phyloP scores from a whole-genome alignment of 1,139 yeast species.

The Suhomyces bolitotheri region DNA sequence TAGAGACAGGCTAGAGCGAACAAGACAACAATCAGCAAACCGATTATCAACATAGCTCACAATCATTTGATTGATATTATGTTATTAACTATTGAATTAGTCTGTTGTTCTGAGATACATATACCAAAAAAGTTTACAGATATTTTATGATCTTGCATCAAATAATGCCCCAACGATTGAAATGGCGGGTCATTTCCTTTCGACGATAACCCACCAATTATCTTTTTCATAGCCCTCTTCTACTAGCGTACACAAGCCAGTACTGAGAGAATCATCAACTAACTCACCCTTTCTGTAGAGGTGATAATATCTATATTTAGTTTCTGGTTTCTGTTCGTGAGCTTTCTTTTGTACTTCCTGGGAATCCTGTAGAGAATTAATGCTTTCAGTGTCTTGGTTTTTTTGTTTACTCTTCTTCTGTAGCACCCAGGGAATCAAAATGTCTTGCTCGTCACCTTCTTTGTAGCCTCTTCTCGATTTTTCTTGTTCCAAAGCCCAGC shows the following conservation, averaged over 20 bases:
- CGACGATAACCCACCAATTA: slow-evolving; percentile 77
- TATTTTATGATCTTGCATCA: too few relatives aligned
- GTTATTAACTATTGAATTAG: too few relatives aligned
- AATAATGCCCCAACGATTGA: too few relatives aligned
- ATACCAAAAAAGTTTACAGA: too few relatives aligned
- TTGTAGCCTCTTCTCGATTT: slow-evolving; percentile 83
- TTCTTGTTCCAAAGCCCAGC: slow-evolving; percentile 96
- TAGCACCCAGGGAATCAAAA: slow-evolving; percentile 92
- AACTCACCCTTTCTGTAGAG: slow-evolving; percentile 82
- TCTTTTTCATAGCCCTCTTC: slow-evolving; percentile 87
- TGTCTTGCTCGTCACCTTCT: slow-evolving; percentile 89
- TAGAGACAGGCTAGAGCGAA: too few relatives aligned
- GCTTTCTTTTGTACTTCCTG: slow-evolving; percentile 7
- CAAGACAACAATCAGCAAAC: too few relatives aligned
- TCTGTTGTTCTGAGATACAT: too few relatives aligned
- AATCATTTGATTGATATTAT: too few relatives aligned
- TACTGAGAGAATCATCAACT: slow-evolving; percentile 61
- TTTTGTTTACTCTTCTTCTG: slow-evolving; percentile 44
- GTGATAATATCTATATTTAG: slow-evolving; percentile 85
- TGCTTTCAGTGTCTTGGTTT: slow-evolving; percentile 1
- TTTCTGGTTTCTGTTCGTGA: slow-evolving; percentile 24
- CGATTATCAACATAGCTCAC: too few relatives aligned
- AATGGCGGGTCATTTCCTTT: too few relatives aligned
- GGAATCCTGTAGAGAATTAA: neutral
- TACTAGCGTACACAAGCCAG: slow-evolving; percentile 64